phyloP scores from a whole-genome alignment of 2,329 filamentous ascomycete species.

The Trichoderma simmonsii region DNA sequence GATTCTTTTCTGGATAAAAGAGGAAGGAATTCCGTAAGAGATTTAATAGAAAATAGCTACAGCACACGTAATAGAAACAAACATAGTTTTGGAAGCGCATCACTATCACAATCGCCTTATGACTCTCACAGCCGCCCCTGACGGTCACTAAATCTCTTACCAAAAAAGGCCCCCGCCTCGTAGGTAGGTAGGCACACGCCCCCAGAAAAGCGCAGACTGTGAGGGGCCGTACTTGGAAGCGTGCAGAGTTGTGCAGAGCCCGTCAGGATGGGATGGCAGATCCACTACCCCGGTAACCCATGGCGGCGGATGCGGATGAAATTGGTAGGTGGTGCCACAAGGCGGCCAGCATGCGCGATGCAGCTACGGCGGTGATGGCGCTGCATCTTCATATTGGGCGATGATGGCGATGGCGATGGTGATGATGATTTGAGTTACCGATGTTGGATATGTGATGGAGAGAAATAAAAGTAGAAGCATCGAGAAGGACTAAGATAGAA shows the following conservation, averaged over 20 bases:
- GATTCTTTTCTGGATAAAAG: no score
- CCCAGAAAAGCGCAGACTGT: background rate
- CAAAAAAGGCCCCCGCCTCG: no score
- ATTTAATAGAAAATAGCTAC: no score
- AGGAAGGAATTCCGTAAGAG: no score
- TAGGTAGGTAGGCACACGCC: background rate
- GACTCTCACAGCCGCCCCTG: no score
- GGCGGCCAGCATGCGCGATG: background rate
- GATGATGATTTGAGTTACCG: background rate
- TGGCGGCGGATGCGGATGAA: slow-evolving; percentile 14
- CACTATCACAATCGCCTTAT: no score
- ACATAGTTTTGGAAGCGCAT: no score
- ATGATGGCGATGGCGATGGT: background rate
- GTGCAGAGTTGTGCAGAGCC: slow-evolving; percentile 9
- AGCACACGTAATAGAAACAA: no score
- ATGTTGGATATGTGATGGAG: background rate
- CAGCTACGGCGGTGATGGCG: background rate
- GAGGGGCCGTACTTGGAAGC: slow-evolving; percentile 6
- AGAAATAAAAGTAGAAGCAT: background rate
- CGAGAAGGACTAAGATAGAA: background rate
- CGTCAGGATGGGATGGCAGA: slow-evolving; percentile 16
- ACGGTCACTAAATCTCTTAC: no score
- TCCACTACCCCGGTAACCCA: slow-evolving; percentile 22
- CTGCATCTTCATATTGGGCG: background rate
- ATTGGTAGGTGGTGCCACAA: slow-evolving; percentile 6